Base-by-base conservation (phyloP, 2,329 filamentous ascomycete species). In the Nemania sp. region DNA sequence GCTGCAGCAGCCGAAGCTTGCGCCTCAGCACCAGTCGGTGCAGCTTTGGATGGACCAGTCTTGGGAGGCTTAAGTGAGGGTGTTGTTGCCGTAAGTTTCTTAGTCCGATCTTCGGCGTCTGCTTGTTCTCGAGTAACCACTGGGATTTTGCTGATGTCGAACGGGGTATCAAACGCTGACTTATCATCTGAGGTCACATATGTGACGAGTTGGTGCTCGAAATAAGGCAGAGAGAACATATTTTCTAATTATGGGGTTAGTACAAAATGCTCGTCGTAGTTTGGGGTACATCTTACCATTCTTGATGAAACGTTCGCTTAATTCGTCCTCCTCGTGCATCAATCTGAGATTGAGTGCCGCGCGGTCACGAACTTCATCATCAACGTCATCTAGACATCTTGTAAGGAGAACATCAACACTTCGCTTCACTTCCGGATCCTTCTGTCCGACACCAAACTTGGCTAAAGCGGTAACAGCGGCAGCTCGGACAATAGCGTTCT, bases 401-500 rank as follows among this genome's bases (percentile, higher is more conserved):
- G 92, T 97, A 41, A 99, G 90, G 54, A 99, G 87, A 57, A 99
- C 96, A 72, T 92, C 89, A 60, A 99, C 95, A 79, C 94, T 98
- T 75, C 93, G 91, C 89, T 98, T 98, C 76, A 99, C 93, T 80
- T 99, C 96, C 0, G 93, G 90, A 77, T 98, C 96, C 82, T 97
- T 94, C 81, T 98, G 96, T 38, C 93, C 94, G 66, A 98, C 95
- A 75, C 96, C 96, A 77, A 99, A 99, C 81, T 98, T 99, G 76
- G 95, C 93, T 70, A 99, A 83, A 2, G 96, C 96, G 26, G 96
- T 98, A 26, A 98, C 97, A 60, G 96, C 96, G 10, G 96, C 94
- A 56, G 96, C 96, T 74, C 96, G 89, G 22, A 99, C 94, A 70
- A 98, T 94, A 47, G 96, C 94, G 78, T 99, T 99, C 82, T 99